Evolutionary conservation across 2,329 filamentous ascomycete species (phyloP), one percentile per base, ranked within the genome.

Genomic region (Didymella arachidicola): DNA sequence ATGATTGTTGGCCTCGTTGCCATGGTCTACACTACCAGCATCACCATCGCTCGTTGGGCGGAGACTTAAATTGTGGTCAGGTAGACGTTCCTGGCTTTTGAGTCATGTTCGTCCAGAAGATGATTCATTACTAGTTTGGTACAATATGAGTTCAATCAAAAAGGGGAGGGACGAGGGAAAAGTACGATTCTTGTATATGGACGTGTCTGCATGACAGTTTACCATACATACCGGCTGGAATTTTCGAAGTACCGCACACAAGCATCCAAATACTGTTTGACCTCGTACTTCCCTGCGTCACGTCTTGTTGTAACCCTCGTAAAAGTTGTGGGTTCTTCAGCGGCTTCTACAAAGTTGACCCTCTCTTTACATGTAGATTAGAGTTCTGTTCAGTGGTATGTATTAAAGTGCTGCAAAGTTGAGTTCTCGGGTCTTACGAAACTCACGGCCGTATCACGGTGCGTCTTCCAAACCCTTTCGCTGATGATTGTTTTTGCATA

Each of bases 21-120:
- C 12, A 92, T 92, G 88, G 79, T 88, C 0, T 92, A 90, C 70
- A 91, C 89, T 0, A 91, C 89, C 0, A 72, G 78, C 14, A 83
- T 92, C 45, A 91, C 88, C 0, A 61, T 88, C 38, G 71, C 68
- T 3, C 65, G 73, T 29, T 77, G 75, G 75, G 68, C 72, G 3
- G 73, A 73, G 60, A 66, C 69, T 10, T 69, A 26, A 26, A 22
- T 2, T 14, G 7, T 12, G 19, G 16, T 19, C 8, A 3, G n/a
- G n/a, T 11, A 11, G 22, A 29, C n/a, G 18, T 14, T 19, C 5
- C 4, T 3, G 2, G 12, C 22, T 47, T 14, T 18, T 25, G 8
- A 22, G 8, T 47, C 14, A 14, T 10, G 0, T 1, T n/a, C 16
- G 8, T 7, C 30, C 18, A 2, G 8, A 6, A 14, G 11, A 14